These are phyloP conservation scores for Lineolata rhizophorae DNA, from an alignment of 495 filamentous ascomycete species.

Conservation along the genomic window DNA sequence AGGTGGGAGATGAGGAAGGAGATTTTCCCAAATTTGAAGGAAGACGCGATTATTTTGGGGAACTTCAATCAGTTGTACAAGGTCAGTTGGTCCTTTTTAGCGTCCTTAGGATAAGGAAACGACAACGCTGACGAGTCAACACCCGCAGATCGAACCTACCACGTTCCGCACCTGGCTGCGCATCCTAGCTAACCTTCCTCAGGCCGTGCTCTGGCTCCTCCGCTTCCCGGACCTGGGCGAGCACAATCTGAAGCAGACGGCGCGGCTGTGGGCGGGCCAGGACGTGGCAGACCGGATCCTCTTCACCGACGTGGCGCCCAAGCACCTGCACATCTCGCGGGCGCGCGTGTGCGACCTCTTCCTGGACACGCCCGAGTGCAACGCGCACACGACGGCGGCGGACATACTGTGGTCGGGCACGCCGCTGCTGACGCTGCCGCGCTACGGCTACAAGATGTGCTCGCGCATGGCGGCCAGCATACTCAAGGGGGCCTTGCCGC, in stretches of 20 bases:
- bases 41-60: constrained; percentile 77
- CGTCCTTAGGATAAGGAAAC: background rate
- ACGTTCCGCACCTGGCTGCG: constrained; percentile 94
- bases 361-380: constrained; percentile 93
- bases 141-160: constrained; percentile 73
- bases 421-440: constrained; percentile 78
- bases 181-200: constrained; percentile 68
- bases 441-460: constrained; percentile 97
- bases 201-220: constrained; percentile 85
- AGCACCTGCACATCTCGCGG: constrained; percentile 81
- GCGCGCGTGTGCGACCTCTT: constrained; percentile 87
- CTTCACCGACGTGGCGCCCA: constrained; percentile 94
- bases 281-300: constrained; percentile 78
- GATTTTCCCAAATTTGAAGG: constrained; percentile 63
- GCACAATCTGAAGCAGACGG: constrained; percentile 57
- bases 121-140: constrained; percentile 3
- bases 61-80: constrained; percentile 99
- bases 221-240: constrained; percentile 92
- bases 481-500: constrained; percentile 68
- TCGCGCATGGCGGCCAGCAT: constrained; percentile 94
- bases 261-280: constrained; percentile 61
- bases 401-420: constrained; percentile 94
- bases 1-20: constrained; percentile 93
- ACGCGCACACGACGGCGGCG: constrained; percentile 92
- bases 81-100: constrained; percentile 27